Percentiles rank a stretch among this genome's conserved stretches.
phyloP scores from a whole-genome alignment of 306 rosid genomes.

The Sechiopsis laciniata region DNA sequence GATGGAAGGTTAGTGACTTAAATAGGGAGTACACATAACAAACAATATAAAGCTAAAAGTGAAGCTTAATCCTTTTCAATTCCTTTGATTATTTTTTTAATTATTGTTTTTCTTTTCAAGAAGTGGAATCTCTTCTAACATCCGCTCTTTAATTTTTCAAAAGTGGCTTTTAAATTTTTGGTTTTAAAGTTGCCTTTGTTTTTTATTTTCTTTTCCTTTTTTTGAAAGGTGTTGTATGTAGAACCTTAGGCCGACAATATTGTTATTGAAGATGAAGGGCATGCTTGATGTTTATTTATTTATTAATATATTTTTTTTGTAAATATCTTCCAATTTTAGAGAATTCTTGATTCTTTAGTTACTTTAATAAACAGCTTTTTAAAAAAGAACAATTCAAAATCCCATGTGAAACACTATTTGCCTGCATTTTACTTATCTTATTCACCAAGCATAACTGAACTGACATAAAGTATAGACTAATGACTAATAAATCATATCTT shows the following conservation, averaged over 20 bases:
- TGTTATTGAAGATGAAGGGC: background rate
- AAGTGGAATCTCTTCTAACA: constrained; percentile 36
- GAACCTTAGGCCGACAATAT: constrained; percentile 18
- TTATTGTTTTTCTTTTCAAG: constrained; percentile 1
- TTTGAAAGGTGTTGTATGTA: background rate
- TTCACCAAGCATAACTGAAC: too few relatives aligned
- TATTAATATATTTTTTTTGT: background rate
- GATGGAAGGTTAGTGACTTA: constrained; percentile 1
- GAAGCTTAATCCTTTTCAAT: background rate
- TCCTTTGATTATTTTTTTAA: background rate
- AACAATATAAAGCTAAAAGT: background rate
- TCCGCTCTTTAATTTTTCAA: constrained; percentile 37
- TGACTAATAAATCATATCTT: too few relatives aligned
- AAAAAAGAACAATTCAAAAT: too few relatives aligned
- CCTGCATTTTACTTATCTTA: too few relatives aligned
- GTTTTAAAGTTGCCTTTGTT: constrained; percentile 8
- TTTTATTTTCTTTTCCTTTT: constrained; percentile 7
- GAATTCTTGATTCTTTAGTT: too few relatives aligned
- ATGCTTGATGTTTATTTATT: background rate
- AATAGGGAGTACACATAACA: constrained; percentile 7
- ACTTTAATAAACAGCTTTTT: too few relatives aligned
- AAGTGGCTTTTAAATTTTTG: background rate
- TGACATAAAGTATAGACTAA: too few relatives aligned
- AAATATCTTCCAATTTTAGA: background rate
- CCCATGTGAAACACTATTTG: too few relatives aligned